Base-by-base conservation (phyloP, 257 asterid genomes). In the Capsicum rhomboideum region DNA sequence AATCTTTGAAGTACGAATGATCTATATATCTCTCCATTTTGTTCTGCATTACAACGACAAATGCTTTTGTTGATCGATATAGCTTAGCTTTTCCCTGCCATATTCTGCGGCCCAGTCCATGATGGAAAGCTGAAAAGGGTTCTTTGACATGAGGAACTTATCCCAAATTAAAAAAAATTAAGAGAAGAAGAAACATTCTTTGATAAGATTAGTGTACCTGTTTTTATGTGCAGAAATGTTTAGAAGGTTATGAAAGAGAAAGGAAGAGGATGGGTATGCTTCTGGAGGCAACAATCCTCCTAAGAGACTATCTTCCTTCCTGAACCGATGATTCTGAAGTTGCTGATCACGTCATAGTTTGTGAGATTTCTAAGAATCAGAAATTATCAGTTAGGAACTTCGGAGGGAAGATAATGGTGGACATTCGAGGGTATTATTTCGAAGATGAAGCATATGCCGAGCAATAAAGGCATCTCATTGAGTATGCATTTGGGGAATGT, bases 371-470 rank as follows among this genome's bases (percentile, higher is more conserved):
- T 20, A 95, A 92, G 92, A 95, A 92, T 82, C 91, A 93, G 26
- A 92, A 88, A 83, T 98, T 95, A 37, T 86, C 93, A n/a, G 98
- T 96, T 88, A 91, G 97, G 94, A 93, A 54, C 80, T 94, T 97
- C 97, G 90, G 88, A 56, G 97, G 98, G 85, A 93, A 89, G 90
- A 84, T 89, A 61, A 91, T 90, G 84, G 97, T 96, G 79, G 98
- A 93, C 85, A 92, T 96, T 29, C 89, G 97, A 82, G 99, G 92
- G 87, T 96, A 85, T 77, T 94, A 96, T 85, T 12, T 67, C 56
- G 92, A 94, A 89, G 98, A 94, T 23, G 99, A 98, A 94, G 85
- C 93, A 90, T 29, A 78, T 88, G 69, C 97, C 98, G 56, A 97
- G 99, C 17, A 93, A 91, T 71, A 94, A 94, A 90, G 98, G 97